Evolutionary conservation across 2,329 filamentous ascomycete genomes (phyloP), one percentile per base, ranked within the genome.

Genomic region (Dactylellina sp.): DNA sequence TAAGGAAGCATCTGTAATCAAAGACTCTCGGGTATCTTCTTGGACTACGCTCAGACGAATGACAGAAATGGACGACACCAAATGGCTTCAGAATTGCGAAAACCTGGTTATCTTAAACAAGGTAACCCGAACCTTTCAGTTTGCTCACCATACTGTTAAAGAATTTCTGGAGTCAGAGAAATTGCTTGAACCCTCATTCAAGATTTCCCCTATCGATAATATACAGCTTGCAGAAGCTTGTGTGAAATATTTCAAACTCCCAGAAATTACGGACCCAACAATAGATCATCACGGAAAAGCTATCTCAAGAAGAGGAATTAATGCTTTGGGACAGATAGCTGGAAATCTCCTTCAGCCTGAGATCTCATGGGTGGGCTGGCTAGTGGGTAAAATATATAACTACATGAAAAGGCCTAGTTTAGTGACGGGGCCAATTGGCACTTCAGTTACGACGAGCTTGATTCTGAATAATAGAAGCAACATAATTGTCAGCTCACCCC

Each of bases 1-100:
- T 0, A 78, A 76, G 3, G 82, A 84, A 65, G 81, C 79, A 0
- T 77, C 82, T 28, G 76, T 79, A 4, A 78, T 83, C 6, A 22
- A 20, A 4, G 25, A 55, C n/a, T 18, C 35, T 1, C 2, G 28
- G 14, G 18, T 53, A 11, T 7, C 24, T n/a, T 53, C 59, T 1
- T 71, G 66, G 59, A 28, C 35, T 16, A 18, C 2, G 0, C 35
- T 71, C 2, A 20, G 40, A 2, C 39, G 40, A 16, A 5, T 22
- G 6, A 37, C 66, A 0, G 37, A 53, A 11, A 24, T 71, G 24
- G 66, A 71, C 9, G 53, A 64, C 12, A 16, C 18, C 0, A 71
- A 64, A 28, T 71, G 66, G 66, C 40, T 71, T 18, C 66, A 64
- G 25, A 63, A 71, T 18, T 71, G 66, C 20, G 66, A 71, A 37